Evolutionary conservation across 2,329 filamentous ascomycete genomes (phyloP), one percentile per base, ranked within the genome.

Genomic region (Fusarium robinianum): DNA sequence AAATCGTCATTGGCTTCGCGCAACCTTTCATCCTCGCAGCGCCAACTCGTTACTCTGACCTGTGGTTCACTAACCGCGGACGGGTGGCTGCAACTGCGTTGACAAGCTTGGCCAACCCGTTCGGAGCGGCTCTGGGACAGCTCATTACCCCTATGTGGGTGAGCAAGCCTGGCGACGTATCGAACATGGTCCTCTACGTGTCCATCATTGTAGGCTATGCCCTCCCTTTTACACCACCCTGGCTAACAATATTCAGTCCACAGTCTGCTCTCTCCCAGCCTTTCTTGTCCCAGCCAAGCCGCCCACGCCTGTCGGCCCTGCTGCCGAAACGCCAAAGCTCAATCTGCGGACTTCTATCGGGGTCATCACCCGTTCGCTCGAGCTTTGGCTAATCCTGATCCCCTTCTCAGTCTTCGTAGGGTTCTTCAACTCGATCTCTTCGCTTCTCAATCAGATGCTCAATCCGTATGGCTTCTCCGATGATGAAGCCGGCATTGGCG

Each of bases 1-100:
- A 97, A 72, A 86, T 97, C 64, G 67, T 99, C 48, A 90, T 88
- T 38, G 94, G 92, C 1, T 77, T 96, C 25, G 84, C 90, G 1
- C 94, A 99, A 65, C 91, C 94, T 0, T 97, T 97, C 66, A 89
- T 95, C 9, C 80, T 97, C 8, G 84, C 87, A 6, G 90, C 92
- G 1, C 92, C 94, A 1, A 92, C 94, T 1, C 78, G 89, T 50
- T 99, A 95, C 69, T 94, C 88, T 41, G 91, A 96, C 65, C 74
- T 96, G 47, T 97, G 94, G 94, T 97, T 97, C 70, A 91, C 89
- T 2, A 84, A 87, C 59, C 73, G 76, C 8, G 92, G 91, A 6
- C 82, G 94, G 41, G 88, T 96, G 9, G 85, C 87, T 40, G 92
- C 92, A 12, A 97, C 92, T 1, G 94, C 92, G 1, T 63, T 96